Evolutionary conservation across 257 asterid species (phyloP), one percentile per base, ranked within the genome.

Genomic region (Jasminum sambac): DNA sequence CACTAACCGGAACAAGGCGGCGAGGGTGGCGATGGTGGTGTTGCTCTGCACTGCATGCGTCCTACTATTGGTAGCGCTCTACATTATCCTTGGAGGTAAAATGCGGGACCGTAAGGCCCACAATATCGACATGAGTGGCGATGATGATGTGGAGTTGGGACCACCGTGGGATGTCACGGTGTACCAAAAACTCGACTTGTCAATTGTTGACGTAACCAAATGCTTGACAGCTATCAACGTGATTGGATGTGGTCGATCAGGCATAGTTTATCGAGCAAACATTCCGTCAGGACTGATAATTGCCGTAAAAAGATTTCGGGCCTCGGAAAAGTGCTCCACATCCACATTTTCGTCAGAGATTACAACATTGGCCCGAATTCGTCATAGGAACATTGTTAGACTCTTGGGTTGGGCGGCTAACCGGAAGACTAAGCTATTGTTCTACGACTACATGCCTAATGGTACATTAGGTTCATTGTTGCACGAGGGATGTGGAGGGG

Each of bases 91-190:
- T 0, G 83, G 84, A 6, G 88, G 85, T 62, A 85, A 72, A 59
- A 76, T 73, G 66, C 84, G 79, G 72, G 81, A 58, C 71, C 76
- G 43, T 0, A 44, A 78, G 75, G 65, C 84, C 82, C 86, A 36
- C 13, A 73, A 69, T 11, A 52, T 73, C 24, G 80, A 85, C 66
- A 9, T 36, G 24, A 82, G 71, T 65, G 70, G 43, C 19, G 81
- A 72, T n/a, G 84, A 80, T 11, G 91, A 86, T 61, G 75, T 85
- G 72, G 96, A 86, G 48, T 74, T 90, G 67, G 79, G 74, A 17
- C 90, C 89, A 1, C 96, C 96, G 1, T 90, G 97, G 97, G 97
- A 90, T 64, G 91, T 88, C 67, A 88, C 89, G 0, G 65, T 90
- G 67, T 90, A 88, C 80, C 94, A 90, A 70, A 90, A 90, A 71